Conservation (phyloP, 2,329 filamentous ascomycete species). For the Decorospora gaudefroyi region DNA sequence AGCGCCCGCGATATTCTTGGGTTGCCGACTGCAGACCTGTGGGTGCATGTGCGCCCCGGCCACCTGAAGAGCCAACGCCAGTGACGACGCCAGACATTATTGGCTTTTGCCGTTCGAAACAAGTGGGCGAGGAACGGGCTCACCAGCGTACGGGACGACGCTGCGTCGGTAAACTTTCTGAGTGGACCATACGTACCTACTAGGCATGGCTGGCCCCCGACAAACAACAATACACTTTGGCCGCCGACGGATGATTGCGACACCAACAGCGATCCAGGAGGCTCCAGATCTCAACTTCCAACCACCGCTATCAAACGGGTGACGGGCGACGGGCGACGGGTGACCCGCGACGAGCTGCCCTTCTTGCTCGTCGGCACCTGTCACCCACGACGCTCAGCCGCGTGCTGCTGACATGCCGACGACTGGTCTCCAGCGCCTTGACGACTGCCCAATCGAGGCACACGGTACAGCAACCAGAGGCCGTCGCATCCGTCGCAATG, state of each 20-base stretch:
- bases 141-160: conserved; percentile 4
- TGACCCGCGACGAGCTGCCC: conserved; percentile 15
- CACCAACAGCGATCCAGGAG: conserved; percentile 15
- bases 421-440: conserved; percentile 16
- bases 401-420: conserved; percentile 26
- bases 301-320: too few relatives aligned
- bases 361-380: conserved; percentile 15
- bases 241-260: conserved; percentile 11
- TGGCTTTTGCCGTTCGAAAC: conserved; percentile 15
- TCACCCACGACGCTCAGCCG: conserved; percentile 33
- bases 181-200: too few relatives aligned
- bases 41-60: too few relatives aligned
- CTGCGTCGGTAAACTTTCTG: too few relatives aligned
- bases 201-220: too few relatives aligned
- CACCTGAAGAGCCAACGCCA: conserved; percentile 15
- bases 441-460: conserved; percentile 23
- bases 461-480: too few relatives aligned
- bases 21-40: too few relatives aligned
- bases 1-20: conserved; percentile 12
- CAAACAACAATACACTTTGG: conserved; percentile 15
- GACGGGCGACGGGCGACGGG: not conserved
- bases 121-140: not conserved
- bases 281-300: conserved; percentile 8
- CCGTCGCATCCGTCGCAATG: conserved; percentile 22
- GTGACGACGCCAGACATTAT: too few relatives aligned